phyloP scores from a whole-genome alignment of 2,329 filamentous ascomycete species.

The Paramyrothecium sp. region DNA sequence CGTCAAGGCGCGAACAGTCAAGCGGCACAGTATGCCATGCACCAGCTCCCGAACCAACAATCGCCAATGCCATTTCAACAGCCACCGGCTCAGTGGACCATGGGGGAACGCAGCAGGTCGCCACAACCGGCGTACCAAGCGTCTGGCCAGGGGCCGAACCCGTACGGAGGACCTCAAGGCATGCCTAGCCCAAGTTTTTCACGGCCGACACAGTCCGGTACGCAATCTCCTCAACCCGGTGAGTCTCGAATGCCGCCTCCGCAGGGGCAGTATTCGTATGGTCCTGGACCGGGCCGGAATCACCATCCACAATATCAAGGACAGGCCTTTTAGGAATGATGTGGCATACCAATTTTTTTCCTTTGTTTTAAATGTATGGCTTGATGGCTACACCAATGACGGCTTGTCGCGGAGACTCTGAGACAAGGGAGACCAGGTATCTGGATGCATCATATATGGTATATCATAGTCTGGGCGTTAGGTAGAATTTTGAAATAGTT shows the following conservation, averaged over 20 bases:
- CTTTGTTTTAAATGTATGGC: neutral
- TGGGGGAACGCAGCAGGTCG: constrained; percentile 22
- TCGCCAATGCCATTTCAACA: constrained; percentile 44
- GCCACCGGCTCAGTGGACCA: constrained; percentile 19
- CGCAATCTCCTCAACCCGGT: constrained; percentile 21
- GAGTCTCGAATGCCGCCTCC: constrained; percentile 25
- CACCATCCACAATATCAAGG: constrained; percentile 31
- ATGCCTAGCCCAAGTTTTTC: constrained; percentile 24
- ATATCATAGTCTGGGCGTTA: neutral
- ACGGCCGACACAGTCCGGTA: constrained; percentile 26
- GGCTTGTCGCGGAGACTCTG: too few relatives aligned
- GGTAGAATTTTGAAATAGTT: neutral
- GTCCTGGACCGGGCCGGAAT: constrained; percentile 13
- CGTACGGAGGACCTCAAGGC: neutral
- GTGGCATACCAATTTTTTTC: constrained; percentile 9
- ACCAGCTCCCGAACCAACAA: constrained; percentile 43
- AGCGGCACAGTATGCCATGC: constrained; percentile 17
- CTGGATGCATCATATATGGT: neutral
- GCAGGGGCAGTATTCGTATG: constrained; percentile 26
- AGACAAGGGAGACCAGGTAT: neutral
- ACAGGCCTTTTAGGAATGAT: constrained; percentile 28
- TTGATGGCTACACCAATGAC: too few relatives aligned
- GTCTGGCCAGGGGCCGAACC: constrained; percentile 14
- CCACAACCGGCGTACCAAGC: constrained; percentile 20
- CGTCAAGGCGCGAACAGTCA: constrained; percentile 60